Evolutionary conservation across 169 alveolate genomes (phyloP), one percentile per base, ranked within the genome.

Genomic region (Cyclospora cayetanensis): DNA sequence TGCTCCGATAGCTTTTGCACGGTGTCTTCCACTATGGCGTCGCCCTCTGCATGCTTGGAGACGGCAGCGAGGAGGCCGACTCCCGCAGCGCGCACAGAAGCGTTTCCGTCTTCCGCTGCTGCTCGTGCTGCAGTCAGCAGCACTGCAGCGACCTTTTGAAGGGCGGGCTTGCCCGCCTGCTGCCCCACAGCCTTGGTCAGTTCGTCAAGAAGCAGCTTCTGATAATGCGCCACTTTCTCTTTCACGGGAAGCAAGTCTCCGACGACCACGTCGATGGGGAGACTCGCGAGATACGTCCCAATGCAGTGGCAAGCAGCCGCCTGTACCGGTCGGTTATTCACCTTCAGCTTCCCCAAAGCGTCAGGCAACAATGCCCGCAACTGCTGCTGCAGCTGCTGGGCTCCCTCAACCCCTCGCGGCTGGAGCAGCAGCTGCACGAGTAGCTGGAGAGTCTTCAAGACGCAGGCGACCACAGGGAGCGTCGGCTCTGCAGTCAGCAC

Each of bases 241-340:
- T 89, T 89, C 50, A 89, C 53, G 39, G 93, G 93, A 27, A 89
- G 90, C 89, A 89, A 68, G 18, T 89, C 93, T 25, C 82, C 93
- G 50, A 66, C 70, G 25, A 82, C 93, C 15, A 89, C 93, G 29
- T 89, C 93, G 18, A 89, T 22, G 37, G 93, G 93, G 7, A 89
- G 46, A 27, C 43, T 41, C 0, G 65, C 20, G n/a, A 89, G 66
- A 15, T 72, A 89, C 9, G 93, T 82, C 27, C 72, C 84, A 22
- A 89, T 43, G 60, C 93, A 89, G 42, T 66, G 42, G 70, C 90
- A 53, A 1, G 93, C 93, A 29, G 93, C 93, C 12, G 52, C 70
- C 83, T 89, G 93, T 35, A 89, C 93, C 34, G 85, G 93, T 42
- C 93, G 86, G 42, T 89, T 89, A 83, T 89, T 89, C 74, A 89